Evolutionary conservation across 352 stramenopile genomes (phyloP).

Genomic region (Phytophthora litchii): DNA sequence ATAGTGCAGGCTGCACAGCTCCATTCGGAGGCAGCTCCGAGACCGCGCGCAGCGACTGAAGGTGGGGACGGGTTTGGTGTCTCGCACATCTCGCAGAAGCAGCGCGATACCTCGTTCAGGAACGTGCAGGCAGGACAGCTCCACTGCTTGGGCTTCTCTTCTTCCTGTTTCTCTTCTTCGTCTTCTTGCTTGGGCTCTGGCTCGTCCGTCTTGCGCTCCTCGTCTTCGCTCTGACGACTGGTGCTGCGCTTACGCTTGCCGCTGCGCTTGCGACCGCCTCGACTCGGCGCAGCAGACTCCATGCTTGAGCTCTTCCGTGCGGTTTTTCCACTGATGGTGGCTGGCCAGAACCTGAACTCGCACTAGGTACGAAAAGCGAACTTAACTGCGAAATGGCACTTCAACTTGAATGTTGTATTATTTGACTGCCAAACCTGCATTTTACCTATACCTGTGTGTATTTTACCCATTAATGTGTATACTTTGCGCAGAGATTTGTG

Average conservation of each 20-base stretch:
- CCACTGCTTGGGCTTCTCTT: conserved; percentile 44
- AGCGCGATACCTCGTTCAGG: conserved; percentile 62
- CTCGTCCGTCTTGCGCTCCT: conserved; percentile 22
- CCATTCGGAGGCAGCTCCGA: conserved; percentile 43
- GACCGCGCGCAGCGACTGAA: conserved; percentile 1
- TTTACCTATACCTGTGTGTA: too few relatives aligned
- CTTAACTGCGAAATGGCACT: conserved; percentile 7
- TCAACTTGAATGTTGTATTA: conserved; percentile 5
- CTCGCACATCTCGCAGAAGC: conserved; percentile 81
- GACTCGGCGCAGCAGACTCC: conserved; percentile 21
- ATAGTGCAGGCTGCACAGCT: conserved; percentile 76
- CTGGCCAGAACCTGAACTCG: conserved; percentile 15
- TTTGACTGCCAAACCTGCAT: too few relatives aligned
- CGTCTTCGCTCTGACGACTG: conserved; percentile 18
- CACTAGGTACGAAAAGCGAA: conserved; percentile 27
- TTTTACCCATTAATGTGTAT: too few relatives aligned
- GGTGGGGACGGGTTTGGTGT: conserved; percentile 56
- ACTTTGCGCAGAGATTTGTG: background rate
- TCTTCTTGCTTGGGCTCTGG: conserved; percentile 3
- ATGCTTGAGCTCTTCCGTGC: conserved; percentile 14
- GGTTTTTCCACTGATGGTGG: conserved; percentile 22
- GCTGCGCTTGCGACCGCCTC: conserved; percentile 24
- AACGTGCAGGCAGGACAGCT: conserved; percentile 74
- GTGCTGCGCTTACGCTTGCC: conserved; percentile 49
- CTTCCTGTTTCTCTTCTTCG: conserved; percentile 17